phyloP scores from a whole-genome alignment of 257 asterid genomes.

The Apocynum venetum region DNA sequence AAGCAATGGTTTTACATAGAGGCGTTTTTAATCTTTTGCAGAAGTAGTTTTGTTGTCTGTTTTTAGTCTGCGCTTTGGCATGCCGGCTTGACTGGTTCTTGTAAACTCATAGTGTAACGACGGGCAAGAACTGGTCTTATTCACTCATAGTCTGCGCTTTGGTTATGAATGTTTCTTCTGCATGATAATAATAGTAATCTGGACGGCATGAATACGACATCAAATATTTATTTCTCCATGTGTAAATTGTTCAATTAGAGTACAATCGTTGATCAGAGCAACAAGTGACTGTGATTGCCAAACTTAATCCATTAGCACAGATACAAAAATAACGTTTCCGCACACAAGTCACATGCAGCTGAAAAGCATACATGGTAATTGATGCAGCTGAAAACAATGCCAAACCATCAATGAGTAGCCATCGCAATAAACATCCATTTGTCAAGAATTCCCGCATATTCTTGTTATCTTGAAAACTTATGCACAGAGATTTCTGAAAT shows the following conservation, averaged over 20 bases:
- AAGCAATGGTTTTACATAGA: too few relatives aligned
- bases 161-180: neutral
- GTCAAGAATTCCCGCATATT: neutral
- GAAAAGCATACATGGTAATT: neutral
- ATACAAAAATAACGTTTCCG: too few relatives aligned
- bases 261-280: neutral
- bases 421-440: neutral
- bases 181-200: neutral
- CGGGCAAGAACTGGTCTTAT: neutral
- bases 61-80: neutral
- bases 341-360: too few relatives aligned
- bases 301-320: neutral
- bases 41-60: too few relatives aligned
- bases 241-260: neutral
- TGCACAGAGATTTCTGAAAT: neutral
- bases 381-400: too few relatives aligned
- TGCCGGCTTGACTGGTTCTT: slow-evolving; percentile 14
- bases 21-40: neutral
- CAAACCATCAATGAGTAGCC: neutral
- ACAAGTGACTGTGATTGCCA: too few relatives aligned
- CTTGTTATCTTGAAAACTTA: neutral
- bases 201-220: neutral
- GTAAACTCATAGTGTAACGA: neutral
- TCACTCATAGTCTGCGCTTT: neutral
- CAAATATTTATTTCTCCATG: neutral